Evolutionary conservation across 2,329 filamentous ascomycete species (phyloP), one percentile per base, ranked within the genome.

Genomic region (Beauveria scarabaeidicola): DNA sequence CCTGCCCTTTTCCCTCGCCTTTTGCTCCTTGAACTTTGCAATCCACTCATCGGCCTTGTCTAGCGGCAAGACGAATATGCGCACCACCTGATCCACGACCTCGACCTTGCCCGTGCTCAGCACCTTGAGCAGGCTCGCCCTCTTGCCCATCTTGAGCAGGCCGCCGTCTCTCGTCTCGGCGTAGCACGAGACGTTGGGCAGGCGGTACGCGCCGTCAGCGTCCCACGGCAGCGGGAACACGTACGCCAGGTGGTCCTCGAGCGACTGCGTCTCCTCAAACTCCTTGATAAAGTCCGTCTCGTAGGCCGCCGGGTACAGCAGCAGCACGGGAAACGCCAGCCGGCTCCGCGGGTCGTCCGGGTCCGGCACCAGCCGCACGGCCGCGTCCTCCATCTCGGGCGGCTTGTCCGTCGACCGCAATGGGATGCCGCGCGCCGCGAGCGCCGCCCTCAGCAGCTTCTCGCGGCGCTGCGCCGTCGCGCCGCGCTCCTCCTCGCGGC

Each of bases 141-240:
- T 94, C 81, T 90, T 92, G 52, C 94, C 93, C 23, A 92, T 86
- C 76, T 96, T 97, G 67, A 96, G 84, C 67, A 99, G 72, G 0
- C 92, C 91, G 0, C 91, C 91, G 0, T 79, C 77, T 4, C 75
- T 74, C 0, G 91, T 97, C 77, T 97, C 91, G 78, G 96, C 88
- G 72, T 90, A 97, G 68, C 90, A 94, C 66, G 96, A 91, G 5
- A 96, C 90, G 1, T 74, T 77, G 0, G 78, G 77, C 1, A 79
- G 66, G 1, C 76, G 81, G 72, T 96, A 97, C 67, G 85, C 85
- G 1, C 80, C 74, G 62, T 80, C 76, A 17, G 72, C 68, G 67
- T 97, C 94, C 94, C 94, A 99, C 13, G 91, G 91, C 67, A 91
- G 73, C 2, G 92, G 93, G 61, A 99, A 83, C 10, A 97, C 87